A percentile compares a stretch with the other conserved stretches of the same genome.
These are phyloP conservation scores for Mentha longifolia DNA, from an alignment of 257 asterid genomes.

Conservation along the genomic window DNA sequence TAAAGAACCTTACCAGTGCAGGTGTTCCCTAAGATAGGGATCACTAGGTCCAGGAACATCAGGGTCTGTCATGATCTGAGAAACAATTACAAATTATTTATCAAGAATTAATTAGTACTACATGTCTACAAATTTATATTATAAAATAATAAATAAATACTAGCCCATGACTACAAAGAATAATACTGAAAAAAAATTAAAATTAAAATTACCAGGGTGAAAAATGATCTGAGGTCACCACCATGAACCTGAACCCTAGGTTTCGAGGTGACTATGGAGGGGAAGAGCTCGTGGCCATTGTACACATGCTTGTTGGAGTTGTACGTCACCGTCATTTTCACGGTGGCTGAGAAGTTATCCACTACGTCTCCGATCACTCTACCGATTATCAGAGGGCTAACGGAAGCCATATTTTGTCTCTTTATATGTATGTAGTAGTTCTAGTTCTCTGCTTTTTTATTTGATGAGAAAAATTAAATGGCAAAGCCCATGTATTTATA, in stretches of 20 bases:
- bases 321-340: conserved; percentile 70
- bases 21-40: conserved; percentile 70
- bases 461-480: conserved; percentile 37
- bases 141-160: not conserved
- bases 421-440: not conserved
- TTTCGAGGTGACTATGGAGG: conserved; percentile 59
- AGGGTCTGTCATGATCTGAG: conserved; percentile 74
- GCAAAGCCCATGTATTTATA: conserved; percentile 48
- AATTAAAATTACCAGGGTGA: conserved; percentile 61
- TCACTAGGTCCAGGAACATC: conserved; percentile 83
- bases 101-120: too few relatives aligned
- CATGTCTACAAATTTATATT: too few relatives aligned
- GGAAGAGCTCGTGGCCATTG: conserved; percentile 82
- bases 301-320: conserved; percentile 66
- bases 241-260: conserved; percentile 80
- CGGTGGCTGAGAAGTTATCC: conserved; percentile 50
- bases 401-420: conserved; percentile 36
- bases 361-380: conserved; percentile 88
- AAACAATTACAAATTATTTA: not conserved
- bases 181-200: too few relatives aligned
- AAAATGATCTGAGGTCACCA: conserved; percentile 82
- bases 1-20: conserved; percentile 56
- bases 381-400: conserved; percentile 64
- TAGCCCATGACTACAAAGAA: not conserved
- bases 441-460: not conserved